phyloP scores from a whole-genome alignment of 345 rosid genomes.

The Pistacia atlantica region DNA sequence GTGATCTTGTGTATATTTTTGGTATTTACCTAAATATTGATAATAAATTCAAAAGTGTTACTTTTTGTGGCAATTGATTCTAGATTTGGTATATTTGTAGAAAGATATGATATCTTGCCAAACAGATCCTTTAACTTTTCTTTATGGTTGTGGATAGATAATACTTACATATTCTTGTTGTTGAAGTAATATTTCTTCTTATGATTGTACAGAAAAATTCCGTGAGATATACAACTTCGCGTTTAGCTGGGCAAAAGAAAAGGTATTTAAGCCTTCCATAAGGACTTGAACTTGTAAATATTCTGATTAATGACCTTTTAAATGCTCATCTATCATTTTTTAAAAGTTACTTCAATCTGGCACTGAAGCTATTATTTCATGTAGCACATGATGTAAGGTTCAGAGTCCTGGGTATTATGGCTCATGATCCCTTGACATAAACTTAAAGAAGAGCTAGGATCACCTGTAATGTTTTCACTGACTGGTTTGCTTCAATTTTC shows the following conservation, averaged over 20 bases:
- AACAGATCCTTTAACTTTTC: neutral
- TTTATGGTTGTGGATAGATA: neutral
- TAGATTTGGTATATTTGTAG: neutral
- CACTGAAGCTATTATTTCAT: neutral
- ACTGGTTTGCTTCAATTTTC: constrained; percentile 1
- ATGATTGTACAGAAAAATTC: constrained; percentile 75
- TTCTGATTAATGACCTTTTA: neutral
- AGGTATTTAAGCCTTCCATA: constrained; percentile 49
- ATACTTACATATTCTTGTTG: neutral
- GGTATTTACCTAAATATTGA: constrained; percentile 12
- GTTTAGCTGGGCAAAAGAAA: constrained; percentile 98
- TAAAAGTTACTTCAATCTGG: neutral
- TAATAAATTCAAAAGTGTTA: neutral
- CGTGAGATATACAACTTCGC: constrained; percentile 93
- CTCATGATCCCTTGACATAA: neutral
- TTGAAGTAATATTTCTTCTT: constrained; percentile 20
- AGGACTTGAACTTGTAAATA: neutral
- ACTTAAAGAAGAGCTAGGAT: neutral
- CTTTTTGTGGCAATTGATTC: neutral
- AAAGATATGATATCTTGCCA: neutral
- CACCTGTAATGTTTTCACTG: neutral
- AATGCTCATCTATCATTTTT: neutral
- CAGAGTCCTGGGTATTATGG: neutral
- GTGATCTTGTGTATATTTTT: constrained; percentile 25
- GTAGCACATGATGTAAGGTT: neutral